Percentiles rank a stretch among this genome's conserved stretches.
These are phyloP conservation scores for Melanomma pulvis-pyrius DNA, from an alignment of 495 filamentous ascomycete species.

Conservation along the genomic window DNA sequence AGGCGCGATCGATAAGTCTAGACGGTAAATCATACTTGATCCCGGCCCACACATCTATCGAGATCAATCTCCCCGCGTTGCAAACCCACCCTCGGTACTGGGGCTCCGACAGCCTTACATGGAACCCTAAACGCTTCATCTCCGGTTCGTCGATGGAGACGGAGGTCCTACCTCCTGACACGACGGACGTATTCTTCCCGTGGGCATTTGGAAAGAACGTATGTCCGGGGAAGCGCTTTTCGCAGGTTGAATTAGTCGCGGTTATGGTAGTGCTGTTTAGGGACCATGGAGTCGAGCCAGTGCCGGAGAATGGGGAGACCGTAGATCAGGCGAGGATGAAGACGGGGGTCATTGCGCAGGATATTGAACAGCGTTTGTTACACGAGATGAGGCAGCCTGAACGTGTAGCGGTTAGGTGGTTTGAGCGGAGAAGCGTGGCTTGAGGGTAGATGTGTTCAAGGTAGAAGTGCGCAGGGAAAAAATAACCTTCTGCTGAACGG, in stretches of 20 bases:
- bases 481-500: too few relatives aligned
- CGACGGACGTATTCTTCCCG: slow-evolving; percentile 2
- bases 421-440: too few relatives aligned
- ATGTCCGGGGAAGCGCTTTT: slow-evolving; percentile 31
- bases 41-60: slow-evolving; percentile 12
- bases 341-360: slow-evolving; percentile 6
- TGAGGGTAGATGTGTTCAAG: too few relatives aligned
- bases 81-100: slow-evolving; percentile 23
- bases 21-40: slow-evolving; percentile 1
- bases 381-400: slow-evolving; percentile 36
- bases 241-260: slow-evolving; percentile 31
- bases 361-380: slow-evolving; percentile 24
- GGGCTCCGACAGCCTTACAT: slow-evolving; percentile 18
- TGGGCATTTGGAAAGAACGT: slow-evolving; percentile 22
- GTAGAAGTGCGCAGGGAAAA: too few relatives aligned
- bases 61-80: slow-evolving; percentile 19
- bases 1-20: not conserved
- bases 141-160: not conserved
- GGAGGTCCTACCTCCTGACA: slow-evolving; percentile 1
- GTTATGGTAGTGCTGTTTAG: slow-evolving; percentile 20
- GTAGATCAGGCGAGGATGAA: slow-evolving; percentile 20
- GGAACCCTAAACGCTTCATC: slow-evolving; percentile 28
- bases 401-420: slow-evolving; percentile 27
- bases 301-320: slow-evolving; percentile 21
- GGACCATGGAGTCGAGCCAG: slow-evolving; percentile 17